A percentile compares a stretch with the other conserved stretches of the same genome.
Evolutionary conservation across 257 asterid genomes (phyloP).

Genomic region (Solanum peruvianum): DNA sequence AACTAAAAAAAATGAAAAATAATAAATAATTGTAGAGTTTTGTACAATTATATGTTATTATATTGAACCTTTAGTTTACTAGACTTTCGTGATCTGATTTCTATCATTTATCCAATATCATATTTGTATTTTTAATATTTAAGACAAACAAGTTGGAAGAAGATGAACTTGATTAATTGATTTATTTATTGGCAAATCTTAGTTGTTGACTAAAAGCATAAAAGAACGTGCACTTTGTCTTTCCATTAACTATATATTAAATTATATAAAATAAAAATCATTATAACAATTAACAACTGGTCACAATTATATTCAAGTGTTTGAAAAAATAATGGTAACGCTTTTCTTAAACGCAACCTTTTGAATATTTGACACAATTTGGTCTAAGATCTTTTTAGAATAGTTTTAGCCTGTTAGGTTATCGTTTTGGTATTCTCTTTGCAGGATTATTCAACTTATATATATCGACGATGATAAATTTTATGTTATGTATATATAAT

Average conservation of each 20-base stretch:
- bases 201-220: neutral
- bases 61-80: neutral
- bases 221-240: neutral
- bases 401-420: neutral
- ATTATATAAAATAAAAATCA: neutral
- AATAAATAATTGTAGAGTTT: neutral
- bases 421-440: neutral
- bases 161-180: neutral
- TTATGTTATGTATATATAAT: neutral
- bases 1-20: neutral
- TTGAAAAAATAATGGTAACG: neutral
- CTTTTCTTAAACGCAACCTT: neutral
- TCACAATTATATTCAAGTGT: neutral
- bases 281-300: neutral
- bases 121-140: neutral
- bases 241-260: neutral
- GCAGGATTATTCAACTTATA: neutral
- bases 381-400: neutral
- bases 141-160: neutral
- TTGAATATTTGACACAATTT: neutral
- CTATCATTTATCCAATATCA: neutral
- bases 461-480: neutral
- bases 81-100: neutral
- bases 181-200: neutral
- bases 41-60: neutral